These are phyloP conservation scores for Beta macrorhiza DNA, from an alignment of 179 eudicot species.

Conservation along the genomic window DNA sequence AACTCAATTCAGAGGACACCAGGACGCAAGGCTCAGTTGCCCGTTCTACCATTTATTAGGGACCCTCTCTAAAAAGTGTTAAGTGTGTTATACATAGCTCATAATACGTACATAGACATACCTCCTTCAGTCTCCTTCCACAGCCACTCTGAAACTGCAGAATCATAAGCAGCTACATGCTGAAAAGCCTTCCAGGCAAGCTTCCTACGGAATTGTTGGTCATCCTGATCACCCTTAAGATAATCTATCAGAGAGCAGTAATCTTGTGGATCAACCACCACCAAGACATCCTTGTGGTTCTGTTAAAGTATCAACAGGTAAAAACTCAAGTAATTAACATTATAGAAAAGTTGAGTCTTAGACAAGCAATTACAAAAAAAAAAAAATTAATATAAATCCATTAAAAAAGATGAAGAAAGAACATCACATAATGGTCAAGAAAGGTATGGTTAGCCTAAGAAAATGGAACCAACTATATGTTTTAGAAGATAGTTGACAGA, in stretches of 20 bases:
- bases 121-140: constrained; percentile 91
- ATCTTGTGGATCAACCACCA: constrained; percentile 91
- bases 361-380: not conserved
- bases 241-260: constrained; percentile 61
- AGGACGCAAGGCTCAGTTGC: too few relatives aligned
- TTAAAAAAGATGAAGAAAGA: not conserved
- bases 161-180: constrained; percentile 91
- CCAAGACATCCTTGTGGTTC: constrained; percentile 96
- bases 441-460: constrained; percentile 7
- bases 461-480: not conserved
- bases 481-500: not conserved
- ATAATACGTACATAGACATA: constrained; percentile 23
- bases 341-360: not conserved
- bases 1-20: too few relatives aligned
- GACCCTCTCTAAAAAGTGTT: not conserved
- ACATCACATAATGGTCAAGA: not conserved
- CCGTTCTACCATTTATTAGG: not conserved
- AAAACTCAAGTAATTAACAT: not conserved
- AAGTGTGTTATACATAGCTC: not conserved
- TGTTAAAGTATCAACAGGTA: constrained; percentile 28
- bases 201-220: constrained; percentile 63
- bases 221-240: constrained; percentile 53
- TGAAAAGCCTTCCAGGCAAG: constrained; percentile 97
- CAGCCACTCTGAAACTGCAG: constrained; percentile 97
- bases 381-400: too few relatives aligned